A percentile compares a stretch with the other conserved stretches of the same genome.
Evolutionary conservation across 441 rosid species (phyloP).

Genomic region (Eruca vesicaria): DNA sequence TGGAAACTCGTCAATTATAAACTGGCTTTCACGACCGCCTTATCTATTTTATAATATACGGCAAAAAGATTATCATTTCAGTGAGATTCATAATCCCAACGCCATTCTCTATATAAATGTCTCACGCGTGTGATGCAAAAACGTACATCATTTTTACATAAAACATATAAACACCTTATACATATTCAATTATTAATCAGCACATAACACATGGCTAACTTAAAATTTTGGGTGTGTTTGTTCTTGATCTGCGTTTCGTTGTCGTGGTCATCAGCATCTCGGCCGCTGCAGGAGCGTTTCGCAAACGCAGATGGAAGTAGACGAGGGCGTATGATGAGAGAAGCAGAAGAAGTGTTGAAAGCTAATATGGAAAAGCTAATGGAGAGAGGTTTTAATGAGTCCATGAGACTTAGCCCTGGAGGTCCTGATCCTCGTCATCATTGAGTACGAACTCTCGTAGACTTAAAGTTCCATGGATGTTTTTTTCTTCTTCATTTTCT

Average conservation of each 20-base stretch:
- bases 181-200: background rate
- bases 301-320: slow-evolving; percentile 3
- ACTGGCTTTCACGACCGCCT: slow-evolving; percentile 10
- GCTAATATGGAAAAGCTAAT: slow-evolving; percentile 46
- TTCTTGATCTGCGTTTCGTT: slow-evolving; percentile 37
- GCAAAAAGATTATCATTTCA: background rate
- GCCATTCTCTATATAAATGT: slow-evolving; percentile 34
- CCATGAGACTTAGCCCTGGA: slow-evolving; percentile 64
- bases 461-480: background rate
- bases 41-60: slow-evolving; percentile 13
- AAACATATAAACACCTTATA: background rate
- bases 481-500: slow-evolving; percentile 9
- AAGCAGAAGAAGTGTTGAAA: slow-evolving; percentile 41
- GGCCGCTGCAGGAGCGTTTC: no score
- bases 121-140: background rate
- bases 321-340: slow-evolving; percentile 43
- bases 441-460: slow-evolving; percentile 12
- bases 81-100: slow-evolving; percentile 18
- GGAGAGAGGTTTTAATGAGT: slow-evolving; percentile 37
- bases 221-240: slow-evolving; percentile 31
- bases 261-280: slow-evolving; percentile 39
- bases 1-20: slow-evolving; percentile 13
- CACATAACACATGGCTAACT: slow-evolving; percentile 31
- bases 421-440: slow-evolving; percentile 83
- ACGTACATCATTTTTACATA: background rate